A percentile compares a stretch with the other conserved stretches of the same genome.
These are phyloP conservation scores for Saccharomycopsis lassenensis DNA, from an alignment of 805 yeast species.

Conservation along the genomic window DNA sequence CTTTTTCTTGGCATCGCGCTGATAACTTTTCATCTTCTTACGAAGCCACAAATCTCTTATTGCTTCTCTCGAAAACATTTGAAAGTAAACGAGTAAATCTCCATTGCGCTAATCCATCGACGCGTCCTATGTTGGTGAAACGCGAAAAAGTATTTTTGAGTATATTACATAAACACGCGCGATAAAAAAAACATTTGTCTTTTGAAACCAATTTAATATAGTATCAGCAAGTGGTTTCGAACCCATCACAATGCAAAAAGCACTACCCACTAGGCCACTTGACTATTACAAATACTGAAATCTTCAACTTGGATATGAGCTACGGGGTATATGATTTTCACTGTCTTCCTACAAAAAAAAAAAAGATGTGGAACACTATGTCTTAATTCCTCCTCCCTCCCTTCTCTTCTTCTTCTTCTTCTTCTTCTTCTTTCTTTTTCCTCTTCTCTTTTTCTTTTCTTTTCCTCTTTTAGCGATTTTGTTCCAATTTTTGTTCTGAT, in stretches of 20 bases:
- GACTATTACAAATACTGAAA: background rate
- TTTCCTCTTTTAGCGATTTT: conserved; percentile 19
- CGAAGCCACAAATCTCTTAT: too few species aligned
- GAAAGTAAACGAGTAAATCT: too few species aligned
- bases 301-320: background rate
- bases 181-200: too few species aligned
- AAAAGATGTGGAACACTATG: background rate
- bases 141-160: too few species aligned
- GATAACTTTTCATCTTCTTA: conserved; percentile 17
- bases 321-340: background rate
- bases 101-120: too few species aligned
- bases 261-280: too few species aligned
- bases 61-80: too few species aligned
- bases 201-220: background rate
- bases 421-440: conserved; percentile 17
- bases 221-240: background rate
- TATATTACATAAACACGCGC: too few species aligned
- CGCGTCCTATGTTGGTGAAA: too few species aligned
- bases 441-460: conserved; percentile 17
- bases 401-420: conserved; percentile 11
- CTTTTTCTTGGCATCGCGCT: conserved; percentile 4
- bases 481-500: too few species aligned
- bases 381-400: conserved; percentile 18
- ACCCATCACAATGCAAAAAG: too few species aligned
- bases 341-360: background rate